Conservation (phyloP, 75 land plant species). For the Pinus albicaulis region DNA sequence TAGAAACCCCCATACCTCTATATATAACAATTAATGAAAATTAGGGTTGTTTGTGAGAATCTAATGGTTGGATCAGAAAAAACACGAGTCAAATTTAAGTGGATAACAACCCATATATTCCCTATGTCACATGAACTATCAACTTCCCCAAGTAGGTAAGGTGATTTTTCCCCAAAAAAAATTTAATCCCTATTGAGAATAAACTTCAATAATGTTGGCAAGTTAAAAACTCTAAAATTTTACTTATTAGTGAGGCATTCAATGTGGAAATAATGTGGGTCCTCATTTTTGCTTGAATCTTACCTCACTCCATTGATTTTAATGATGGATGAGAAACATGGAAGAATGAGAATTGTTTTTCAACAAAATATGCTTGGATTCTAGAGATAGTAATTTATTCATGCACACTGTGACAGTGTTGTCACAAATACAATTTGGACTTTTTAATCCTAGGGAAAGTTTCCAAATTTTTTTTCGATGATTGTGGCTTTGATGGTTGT, state of each 20-base stretch:
- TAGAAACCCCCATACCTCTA: too few species aligned
- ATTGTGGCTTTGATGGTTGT: slow-evolving; percentile 71
- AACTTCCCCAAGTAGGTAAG: too few species aligned
- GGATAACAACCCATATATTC: too few species aligned
- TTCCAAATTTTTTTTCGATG: slow-evolving; percentile 80
- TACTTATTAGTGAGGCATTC: background rate
- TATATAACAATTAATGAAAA: too few species aligned
- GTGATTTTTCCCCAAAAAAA: too few species aligned
- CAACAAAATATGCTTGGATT: background rate
- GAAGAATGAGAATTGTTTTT: background rate
- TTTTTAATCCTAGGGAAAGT: slow-evolving; percentile 65
- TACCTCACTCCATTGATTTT: background rate
- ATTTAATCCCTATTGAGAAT: too few species aligned
- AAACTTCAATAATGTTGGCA: background rate
- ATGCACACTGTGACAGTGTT: slow-evolving; percentile 38
- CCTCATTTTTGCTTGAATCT: background rate
- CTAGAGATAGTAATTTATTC: background rate
- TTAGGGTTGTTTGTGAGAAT: too few species aligned
- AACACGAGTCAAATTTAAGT: too few species aligned
- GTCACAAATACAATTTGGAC: slow-evolving; percentile 28
- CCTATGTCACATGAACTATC: too few species aligned
- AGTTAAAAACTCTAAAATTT: background rate
- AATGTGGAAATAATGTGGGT: background rate
- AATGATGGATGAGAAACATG: background rate
- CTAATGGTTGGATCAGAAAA: too few species aligned